A percentile compares a stretch with the other conserved stretches of the same genome.
These are phyloP conservation scores for Juglanconis oblonga DNA, from an alignment of 2,329 filamentous ascomycete species.

Conservation along the genomic window DNA sequence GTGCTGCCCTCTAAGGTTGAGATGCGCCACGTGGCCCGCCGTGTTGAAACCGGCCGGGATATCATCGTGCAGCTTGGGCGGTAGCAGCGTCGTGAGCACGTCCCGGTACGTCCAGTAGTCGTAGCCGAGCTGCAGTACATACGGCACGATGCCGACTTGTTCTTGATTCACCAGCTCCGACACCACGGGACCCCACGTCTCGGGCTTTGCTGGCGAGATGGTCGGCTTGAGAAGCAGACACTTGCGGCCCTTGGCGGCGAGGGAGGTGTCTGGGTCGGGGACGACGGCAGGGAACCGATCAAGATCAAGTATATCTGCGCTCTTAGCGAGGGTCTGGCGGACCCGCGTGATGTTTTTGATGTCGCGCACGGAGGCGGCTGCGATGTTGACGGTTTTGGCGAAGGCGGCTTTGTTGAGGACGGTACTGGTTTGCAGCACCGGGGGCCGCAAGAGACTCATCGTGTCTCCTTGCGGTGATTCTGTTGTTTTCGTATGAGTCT, in stretches of 20 bases:
- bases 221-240: constrained; percentile 58
- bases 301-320: constrained; percentile 62
- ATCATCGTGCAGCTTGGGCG: constrained; percentile 74
- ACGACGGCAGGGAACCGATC: constrained; percentile 64
- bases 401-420: constrained; percentile 83
- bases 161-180: constrained; percentile 65
- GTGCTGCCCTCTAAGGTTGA: constrained; percentile 84
- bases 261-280: constrained; percentile 56
- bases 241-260: constrained; percentile 55
- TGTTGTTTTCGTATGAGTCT: neutral
- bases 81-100: constrained; percentile 77
- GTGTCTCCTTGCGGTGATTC: constrained; percentile 4
- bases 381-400: constrained; percentile 68
- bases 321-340: constrained; percentile 62
- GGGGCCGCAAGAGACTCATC: constrained; percentile 70
- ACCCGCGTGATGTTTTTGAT: constrained; percentile 71
- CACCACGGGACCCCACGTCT: constrained; percentile 74
- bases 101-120: constrained; percentile 85
- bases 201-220: constrained; percentile 56
- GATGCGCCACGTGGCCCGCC: constrained; percentile 87
- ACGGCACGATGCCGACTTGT: constrained; percentile 71
- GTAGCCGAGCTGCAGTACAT: constrained; percentile 74
- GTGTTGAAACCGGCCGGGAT: constrained; percentile 83
- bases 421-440: constrained; percentile 73
- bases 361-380: constrained; percentile 76